Evolutionary conservation across 495 filamentous ascomycete species (phyloP).

Genomic region (Trichocladium uniseriatum): DNA sequence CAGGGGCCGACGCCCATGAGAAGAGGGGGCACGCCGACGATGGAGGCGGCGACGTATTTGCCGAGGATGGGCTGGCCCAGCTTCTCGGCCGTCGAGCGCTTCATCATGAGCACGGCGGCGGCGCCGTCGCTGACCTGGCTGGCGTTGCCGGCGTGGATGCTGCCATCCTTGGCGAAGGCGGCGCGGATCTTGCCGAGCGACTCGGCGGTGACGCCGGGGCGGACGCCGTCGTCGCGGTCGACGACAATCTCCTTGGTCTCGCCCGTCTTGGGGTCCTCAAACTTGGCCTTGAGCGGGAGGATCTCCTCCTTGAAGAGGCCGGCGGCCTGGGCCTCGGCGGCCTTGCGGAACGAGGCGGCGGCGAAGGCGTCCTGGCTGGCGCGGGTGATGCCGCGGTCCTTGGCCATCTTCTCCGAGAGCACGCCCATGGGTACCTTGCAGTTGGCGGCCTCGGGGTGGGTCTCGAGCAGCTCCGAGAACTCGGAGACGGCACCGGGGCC

Average conservation of each 20-base stretch:
- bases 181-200: constrained; percentile 79
- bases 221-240: constrained; percentile 76
- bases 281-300: constrained; percentile 70
- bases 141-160: constrained; percentile 93
- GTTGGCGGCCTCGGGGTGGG: constrained; percentile 73
- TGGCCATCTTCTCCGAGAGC: constrained; percentile 90
- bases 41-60: constrained; percentile 75
- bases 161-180: constrained; percentile 82
- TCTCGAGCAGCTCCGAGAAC: constrained; percentile 87
- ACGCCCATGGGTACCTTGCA: constrained; percentile 98
- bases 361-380: constrained; percentile 80
- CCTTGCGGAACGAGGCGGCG: constrained; percentile 82
- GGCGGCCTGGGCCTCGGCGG: constrained; percentile 69
- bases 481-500: constrained; percentile 85
- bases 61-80: constrained; percentile 80
- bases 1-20: constrained; percentile 95
- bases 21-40: constrained; percentile 84
- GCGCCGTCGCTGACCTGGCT: constrained; percentile 93
- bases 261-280: constrained; percentile 79
- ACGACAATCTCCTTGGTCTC: constrained; percentile 82
- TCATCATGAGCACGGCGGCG: constrained; percentile 92
- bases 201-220: constrained; percentile 77
- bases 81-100: constrained; percentile 78
- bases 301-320: constrained; percentile 95
- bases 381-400: constrained; percentile 64